Conservation (phyloP, 306 rosid genomes). For the Ceratonia siliqua region DNA sequence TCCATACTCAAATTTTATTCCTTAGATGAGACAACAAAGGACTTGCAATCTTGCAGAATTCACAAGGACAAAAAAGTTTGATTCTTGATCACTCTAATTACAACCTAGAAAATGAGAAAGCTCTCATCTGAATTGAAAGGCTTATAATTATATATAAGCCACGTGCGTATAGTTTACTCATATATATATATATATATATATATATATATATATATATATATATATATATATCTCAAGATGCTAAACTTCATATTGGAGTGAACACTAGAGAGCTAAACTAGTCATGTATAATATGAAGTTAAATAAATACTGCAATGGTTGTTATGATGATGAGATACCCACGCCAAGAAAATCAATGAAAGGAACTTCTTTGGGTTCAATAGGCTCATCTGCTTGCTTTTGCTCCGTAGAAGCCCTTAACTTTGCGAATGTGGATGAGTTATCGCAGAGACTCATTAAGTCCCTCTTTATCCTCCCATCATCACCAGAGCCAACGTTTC, state of each 20-base stretch:
- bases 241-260: conserved; percentile 12
- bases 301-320: conserved; percentile 29
- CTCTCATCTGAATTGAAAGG: conserved; percentile 20
- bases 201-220: neutral
- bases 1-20: conserved; percentile 34
- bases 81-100: conserved; percentile 32
- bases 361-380: conserved; percentile 51
- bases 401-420: conserved; percentile 40
- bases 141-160: conserved; percentile 27
- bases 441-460: conserved; percentile 34
- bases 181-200: neutral
- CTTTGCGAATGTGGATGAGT: conserved; percentile 40
- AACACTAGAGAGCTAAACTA: conserved; percentile 36
- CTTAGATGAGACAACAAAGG: conserved; percentile 7
- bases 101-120: conserved; percentile 26
- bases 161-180: neutral
- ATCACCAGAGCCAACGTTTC: conserved; percentile 27
- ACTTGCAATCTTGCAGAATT: neutral
- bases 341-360: conserved; percentile 95
- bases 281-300: conserved; percentile 25
- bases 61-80: neutral
- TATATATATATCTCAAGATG: neutral
- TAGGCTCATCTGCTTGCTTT: conserved; percentile 40
- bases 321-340: conserved; percentile 62
- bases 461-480: conserved; percentile 38